Evolutionary conservation across 805 yeast species (phyloP), one percentile per base, ranked within the genome.

Genomic region (Candida broadrunensis): DNA sequence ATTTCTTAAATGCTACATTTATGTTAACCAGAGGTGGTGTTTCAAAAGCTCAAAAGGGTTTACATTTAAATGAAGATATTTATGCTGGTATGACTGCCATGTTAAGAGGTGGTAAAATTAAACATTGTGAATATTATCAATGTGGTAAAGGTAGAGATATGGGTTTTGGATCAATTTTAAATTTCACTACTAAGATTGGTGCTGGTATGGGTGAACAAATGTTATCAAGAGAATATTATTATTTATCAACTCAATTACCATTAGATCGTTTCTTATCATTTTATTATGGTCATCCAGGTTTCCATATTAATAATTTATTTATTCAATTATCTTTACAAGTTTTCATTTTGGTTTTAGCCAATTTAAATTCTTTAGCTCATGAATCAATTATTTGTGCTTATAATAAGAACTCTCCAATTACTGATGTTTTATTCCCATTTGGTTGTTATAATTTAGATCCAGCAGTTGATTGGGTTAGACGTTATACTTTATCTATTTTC

Each of bases 131-230:
- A 58, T 86, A 85, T 60, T 75, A 78, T 49, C 95, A 86, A 55
- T 86, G 95, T 65, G 95, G 95, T 44, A 86, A 86, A 59, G 95
- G 95, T 33, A 72, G 95, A 58, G 93, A 86, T 67, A 72, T 86
- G 55, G 93, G 95, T 3, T 85, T 86, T 61, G 86, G 88, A 3
- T 85, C 93, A 2, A 85, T 86, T 54, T 73, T 84, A 61, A 85
- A 84, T 59, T 86, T 86, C 63, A 84, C 87, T 5, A 83, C 91
- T 17, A 86, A 86, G 55, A 85, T 86, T 60, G 95, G 95, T 35
- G 88, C 93, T 40, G 95, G 93, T 44, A 86, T 86, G 95, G 91
- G 93, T 36, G 95, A 86, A 55, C 95, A 86, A 56, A 80, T 85
- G 78, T 70, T 86, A 42, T 85, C 91, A 3, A 72, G 95, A 51